Evolutionary conservation across 495 filamentous ascomycete species (phyloP).

Genomic region (Xylaria scruposa): DNA sequence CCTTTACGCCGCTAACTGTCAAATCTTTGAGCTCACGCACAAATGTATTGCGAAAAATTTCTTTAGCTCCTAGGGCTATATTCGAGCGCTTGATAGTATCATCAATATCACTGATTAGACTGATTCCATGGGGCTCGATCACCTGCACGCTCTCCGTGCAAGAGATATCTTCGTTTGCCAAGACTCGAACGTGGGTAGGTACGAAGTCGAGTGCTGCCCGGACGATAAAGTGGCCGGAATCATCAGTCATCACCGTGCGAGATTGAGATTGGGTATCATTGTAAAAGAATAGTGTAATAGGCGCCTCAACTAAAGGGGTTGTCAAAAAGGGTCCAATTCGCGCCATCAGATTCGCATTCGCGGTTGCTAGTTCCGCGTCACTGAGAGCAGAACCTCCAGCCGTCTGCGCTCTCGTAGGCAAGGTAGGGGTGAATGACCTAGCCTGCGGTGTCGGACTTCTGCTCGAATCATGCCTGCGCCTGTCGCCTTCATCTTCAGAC

Average conservation of each 20-base stretch:
- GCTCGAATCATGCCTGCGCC: slow-evolving; percentile 25
- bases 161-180: slow-evolving; percentile 87
- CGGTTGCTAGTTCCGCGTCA: slow-evolving; percentile 72
- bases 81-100: slow-evolving; percentile 98
- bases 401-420: slow-evolving; percentile 39
- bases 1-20: slow-evolving; percentile 81
- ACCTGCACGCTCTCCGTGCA: slow-evolving; percentile 75
- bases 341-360: slow-evolving; percentile 86
- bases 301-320: slow-evolving; percentile 71
- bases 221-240: slow-evolving; percentile 83
- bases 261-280: slow-evolving; percentile 79
- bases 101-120: slow-evolving; percentile 96
- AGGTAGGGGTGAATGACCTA: slow-evolving; percentile 44
- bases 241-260: slow-evolving; percentile 78
- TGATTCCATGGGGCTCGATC: slow-evolving; percentile 81
- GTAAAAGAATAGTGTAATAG: slow-evolving; percentile 93
- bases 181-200: slow-evolving; percentile 84
- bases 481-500: slow-evolving; percentile 38
- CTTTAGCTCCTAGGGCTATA: slow-evolving; percentile 81
- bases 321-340: slow-evolving; percentile 88
- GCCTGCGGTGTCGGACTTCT: slow-evolving; percentile 35
- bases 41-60: slow-evolving; percentile 96
- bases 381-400: slow-evolving; percentile 61
- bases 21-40: slow-evolving; percentile 82
- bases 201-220: slow-evolving; percentile 84